These are phyloP conservation scores for Porcisia hertigi DNA, from an alignment of 208 protist genomes.

Conservation along the genomic window DNA sequence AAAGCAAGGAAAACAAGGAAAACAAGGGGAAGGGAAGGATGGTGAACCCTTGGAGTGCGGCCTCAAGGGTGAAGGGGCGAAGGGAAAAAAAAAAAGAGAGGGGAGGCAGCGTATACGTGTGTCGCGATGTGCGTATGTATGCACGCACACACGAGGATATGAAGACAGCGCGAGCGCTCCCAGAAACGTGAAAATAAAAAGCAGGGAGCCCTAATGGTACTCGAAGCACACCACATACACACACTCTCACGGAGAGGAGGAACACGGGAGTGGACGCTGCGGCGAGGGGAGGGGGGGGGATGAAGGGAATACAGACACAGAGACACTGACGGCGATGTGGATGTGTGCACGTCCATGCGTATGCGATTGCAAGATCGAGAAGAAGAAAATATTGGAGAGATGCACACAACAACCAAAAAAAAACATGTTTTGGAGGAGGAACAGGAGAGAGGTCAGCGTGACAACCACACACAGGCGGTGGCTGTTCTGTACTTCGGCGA, in stretches of 20 bases:
- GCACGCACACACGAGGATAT: background rate
- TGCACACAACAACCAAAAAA: background rate
- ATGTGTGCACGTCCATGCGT: background rate
- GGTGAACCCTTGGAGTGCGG: background rate
- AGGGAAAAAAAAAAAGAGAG: background rate
- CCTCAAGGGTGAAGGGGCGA: background rate
- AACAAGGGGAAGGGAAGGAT: background rate
- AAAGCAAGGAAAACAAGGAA: background rate
- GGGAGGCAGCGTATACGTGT: background rate
- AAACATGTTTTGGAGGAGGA: background rate
- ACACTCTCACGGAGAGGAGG: background rate
- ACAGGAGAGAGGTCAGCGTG: background rate
- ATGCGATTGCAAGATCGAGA: background rate
- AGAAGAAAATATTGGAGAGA: background rate
- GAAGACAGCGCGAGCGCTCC: background rate
- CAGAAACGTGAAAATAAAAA: background rate
- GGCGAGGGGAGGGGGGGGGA: background rate
- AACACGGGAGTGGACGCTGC: background rate
- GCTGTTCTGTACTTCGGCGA: background rate
- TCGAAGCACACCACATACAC: background rate
- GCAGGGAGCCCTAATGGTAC: background rate
- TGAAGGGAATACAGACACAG: background rate
- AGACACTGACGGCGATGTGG: background rate
- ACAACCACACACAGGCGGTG: background rate
- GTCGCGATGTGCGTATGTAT: slow-evolving; percentile 24